Percentiles rank a stretch among this genome's conserved stretches.
These are phyloP conservation scores for Metschnikowia continentalis DNA, from an alignment of 805 yeast species.

Conservation along the genomic window DNA sequence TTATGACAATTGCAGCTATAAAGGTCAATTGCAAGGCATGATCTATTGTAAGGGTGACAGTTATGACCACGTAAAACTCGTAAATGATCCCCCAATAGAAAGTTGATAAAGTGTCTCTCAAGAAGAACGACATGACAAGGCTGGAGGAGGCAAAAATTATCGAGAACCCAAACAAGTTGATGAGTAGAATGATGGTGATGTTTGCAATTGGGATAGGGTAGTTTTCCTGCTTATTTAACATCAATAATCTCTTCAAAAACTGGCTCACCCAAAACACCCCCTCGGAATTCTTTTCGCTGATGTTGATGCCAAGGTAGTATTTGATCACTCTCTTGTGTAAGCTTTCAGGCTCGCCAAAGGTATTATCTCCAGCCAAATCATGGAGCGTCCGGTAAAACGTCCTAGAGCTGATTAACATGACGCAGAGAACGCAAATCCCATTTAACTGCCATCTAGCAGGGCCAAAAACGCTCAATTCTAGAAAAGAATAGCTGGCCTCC, in stretches of 20 bases:
- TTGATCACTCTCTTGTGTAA: constrained; percentile 26
- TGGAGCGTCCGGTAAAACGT: constrained; percentile 26
- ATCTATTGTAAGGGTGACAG: constrained; percentile 51
- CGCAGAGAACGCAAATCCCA: constrained; percentile 20
- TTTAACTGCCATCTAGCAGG: constrained; percentile 17
- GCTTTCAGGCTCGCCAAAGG: constrained; percentile 17
- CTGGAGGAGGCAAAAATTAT: constrained; percentile 5
- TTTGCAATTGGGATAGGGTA: constrained; percentile 21
- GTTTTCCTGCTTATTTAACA: constrained; percentile 7
- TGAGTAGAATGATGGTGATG: constrained; percentile 20
- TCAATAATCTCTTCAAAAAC: constrained; percentile 8
- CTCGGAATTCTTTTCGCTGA: constrained; percentile 12
- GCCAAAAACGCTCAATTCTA: constrained; percentile 4
- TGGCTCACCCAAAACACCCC: constrained; percentile 13
- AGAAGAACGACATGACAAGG: neutral
- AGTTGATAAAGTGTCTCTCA: neutral
- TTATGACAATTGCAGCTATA: constrained; percentile 59
- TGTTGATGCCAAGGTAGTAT: constrained; percentile 27
- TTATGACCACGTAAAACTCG: neutral
- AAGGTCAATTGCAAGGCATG: constrained; percentile 60
- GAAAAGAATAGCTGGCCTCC: constrained; percentile 20
- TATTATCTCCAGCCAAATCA: constrained; percentile 25
- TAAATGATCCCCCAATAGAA: neutral
- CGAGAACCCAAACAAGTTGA: constrained; percentile 18
- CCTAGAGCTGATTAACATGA: constrained; percentile 29